A percentile compares a stretch with the other conserved stretches of the same genome.
phyloP scores from a whole-genome alignment of 2,329 filamentous ascomycete species.

The Periconia sp. region DNA sequence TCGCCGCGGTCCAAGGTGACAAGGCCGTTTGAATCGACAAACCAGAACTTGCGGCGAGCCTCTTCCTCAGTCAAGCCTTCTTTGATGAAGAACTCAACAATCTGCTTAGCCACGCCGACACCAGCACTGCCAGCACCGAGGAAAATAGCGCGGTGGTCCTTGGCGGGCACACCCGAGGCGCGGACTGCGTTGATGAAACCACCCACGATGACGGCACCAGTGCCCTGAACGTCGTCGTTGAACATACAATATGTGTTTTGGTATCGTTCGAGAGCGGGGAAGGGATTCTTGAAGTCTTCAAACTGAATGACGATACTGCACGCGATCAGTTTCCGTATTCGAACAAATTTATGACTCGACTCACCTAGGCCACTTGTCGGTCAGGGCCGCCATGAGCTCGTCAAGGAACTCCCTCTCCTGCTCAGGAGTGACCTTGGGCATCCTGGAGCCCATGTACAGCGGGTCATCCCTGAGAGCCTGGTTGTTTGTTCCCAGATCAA shows the following conservation, averaged over 20 bases:
- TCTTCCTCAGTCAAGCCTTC: conserved; percentile 87
- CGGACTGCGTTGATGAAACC: conserved; percentile 81
- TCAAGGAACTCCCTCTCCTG: conserved; percentile 93
- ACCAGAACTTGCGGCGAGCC: conserved; percentile 91
- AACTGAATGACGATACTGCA: conserved; percentile 81
- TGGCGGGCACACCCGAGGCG: conserved; percentile 80
- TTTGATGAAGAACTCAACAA: conserved; percentile 95
- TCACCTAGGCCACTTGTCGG: conserved; percentile 74
- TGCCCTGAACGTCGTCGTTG: conserved; percentile 98
- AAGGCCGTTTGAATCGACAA: conserved; percentile 95
- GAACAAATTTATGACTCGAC: conserved; percentile 30
- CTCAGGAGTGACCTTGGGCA: conserved; percentile 76
- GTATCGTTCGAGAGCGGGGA: conserved; percentile 90
- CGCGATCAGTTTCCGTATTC: conserved; percentile 34
- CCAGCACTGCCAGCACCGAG: conserved; percentile 94
- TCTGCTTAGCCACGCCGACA: conserved; percentile 96
- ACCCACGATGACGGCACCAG: conserved; percentile 90
- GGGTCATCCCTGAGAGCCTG: conserved; percentile 73
- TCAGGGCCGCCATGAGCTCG: conserved; percentile 92
- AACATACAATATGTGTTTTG: conserved; percentile 90
- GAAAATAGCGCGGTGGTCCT: conserved; percentile 94
- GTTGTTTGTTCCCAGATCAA: conserved; percentile 70
- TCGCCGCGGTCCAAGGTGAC: conserved; percentile 93
- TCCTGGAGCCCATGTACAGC: conserved; percentile 89
- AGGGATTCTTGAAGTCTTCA: conserved; percentile 97